phyloP scores from a whole-genome alignment of 306 rosid genomes.

The Dalbergia cultrata region DNA sequence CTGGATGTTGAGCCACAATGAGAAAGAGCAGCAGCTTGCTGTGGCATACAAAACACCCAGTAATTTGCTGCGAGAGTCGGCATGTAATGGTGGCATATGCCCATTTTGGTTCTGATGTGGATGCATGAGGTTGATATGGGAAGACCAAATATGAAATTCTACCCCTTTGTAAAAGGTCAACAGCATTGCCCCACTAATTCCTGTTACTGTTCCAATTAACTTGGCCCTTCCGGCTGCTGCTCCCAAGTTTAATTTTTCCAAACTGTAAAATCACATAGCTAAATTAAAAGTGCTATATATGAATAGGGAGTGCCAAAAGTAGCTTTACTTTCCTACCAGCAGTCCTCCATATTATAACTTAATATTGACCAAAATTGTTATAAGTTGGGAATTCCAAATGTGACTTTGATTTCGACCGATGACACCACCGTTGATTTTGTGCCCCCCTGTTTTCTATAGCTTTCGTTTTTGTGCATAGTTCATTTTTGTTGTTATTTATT shows the following conservation, averaged over 20 bases:
- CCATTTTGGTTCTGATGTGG: neutral
- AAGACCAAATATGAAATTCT: conserved; percentile 39
- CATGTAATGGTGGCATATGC: neutral
- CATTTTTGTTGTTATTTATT: too few species aligned
- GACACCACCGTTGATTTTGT: neutral
- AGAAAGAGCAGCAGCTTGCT: conserved; percentile 36
- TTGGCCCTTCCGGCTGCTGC: conserved; percentile 51
- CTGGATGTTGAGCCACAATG: conserved; percentile 63
- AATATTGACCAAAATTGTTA: neutral
- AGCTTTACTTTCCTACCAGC: neutral
- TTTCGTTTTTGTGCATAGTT: too few species aligned
- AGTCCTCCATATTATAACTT: neutral
- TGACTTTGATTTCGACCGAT: neutral
- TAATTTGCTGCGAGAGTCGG: neutral
- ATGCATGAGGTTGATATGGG: conserved; percentile 48
- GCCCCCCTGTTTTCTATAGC: too few species aligned
- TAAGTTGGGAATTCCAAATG: neutral
- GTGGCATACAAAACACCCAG: conserved; percentile 36
- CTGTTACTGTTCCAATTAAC: conserved; percentile 51
- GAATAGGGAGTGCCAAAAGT: neutral
- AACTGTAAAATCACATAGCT: conserved; percentile 32
- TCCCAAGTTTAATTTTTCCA: conserved; percentile 50
- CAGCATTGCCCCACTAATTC: conserved; percentile 60
- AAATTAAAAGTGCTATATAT: neutral
- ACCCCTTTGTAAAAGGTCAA: conserved; percentile 54